Percentiles rank a stretch among this genome's conserved stretches.
Conservation (phyloP, 208 protist genomes). For the Herpetomonas tarakana region DNA sequence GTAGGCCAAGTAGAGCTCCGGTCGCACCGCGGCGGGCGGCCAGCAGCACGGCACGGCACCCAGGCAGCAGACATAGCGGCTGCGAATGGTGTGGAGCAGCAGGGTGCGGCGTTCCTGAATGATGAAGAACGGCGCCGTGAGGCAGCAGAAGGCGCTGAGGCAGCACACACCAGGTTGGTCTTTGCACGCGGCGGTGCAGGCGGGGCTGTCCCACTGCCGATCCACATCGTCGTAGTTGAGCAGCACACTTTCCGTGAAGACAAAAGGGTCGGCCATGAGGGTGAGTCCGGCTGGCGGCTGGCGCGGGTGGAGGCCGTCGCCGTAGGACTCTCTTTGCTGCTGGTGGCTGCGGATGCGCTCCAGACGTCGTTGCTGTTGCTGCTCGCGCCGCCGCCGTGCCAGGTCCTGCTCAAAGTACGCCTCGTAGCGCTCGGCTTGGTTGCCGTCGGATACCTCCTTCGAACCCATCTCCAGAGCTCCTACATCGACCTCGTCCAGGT, state of each 20-base stretch:
- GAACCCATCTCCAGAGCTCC: background rate
- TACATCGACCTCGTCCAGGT: background rate
- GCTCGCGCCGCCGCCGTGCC: background rate
- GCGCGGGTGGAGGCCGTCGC: background rate
- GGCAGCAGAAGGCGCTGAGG: slow-evolving; percentile 25
- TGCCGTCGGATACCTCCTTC: too few relatives aligned
- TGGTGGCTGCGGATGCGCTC: background rate
- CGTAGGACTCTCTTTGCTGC: background rate
- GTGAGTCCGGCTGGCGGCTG: background rate
- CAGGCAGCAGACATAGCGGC: slow-evolving; percentile 44
- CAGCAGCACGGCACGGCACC: slow-evolving; percentile 40
- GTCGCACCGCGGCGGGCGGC: slow-evolving; percentile 26
- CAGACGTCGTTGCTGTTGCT: background rate
- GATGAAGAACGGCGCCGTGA: slow-evolving; percentile 30
- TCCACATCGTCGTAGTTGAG: background rate
- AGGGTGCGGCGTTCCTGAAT: slow-evolving; percentile 33
- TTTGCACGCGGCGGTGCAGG: slow-evolving; percentile 16
- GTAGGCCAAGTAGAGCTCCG: slow-evolving; percentile 44
- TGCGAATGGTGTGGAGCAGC: slow-evolving; percentile 29
- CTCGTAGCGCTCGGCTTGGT: background rate
- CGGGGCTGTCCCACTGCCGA: slow-evolving; percentile 19
- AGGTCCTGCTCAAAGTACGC: background rate
- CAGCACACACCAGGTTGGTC: slow-evolving; percentile 24
- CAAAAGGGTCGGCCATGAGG: background rate
- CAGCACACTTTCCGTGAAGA: background rate